Evolutionary conservation across 75 land plant species (phyloP).

Genomic region (Ceratopteris richardii): DNA sequence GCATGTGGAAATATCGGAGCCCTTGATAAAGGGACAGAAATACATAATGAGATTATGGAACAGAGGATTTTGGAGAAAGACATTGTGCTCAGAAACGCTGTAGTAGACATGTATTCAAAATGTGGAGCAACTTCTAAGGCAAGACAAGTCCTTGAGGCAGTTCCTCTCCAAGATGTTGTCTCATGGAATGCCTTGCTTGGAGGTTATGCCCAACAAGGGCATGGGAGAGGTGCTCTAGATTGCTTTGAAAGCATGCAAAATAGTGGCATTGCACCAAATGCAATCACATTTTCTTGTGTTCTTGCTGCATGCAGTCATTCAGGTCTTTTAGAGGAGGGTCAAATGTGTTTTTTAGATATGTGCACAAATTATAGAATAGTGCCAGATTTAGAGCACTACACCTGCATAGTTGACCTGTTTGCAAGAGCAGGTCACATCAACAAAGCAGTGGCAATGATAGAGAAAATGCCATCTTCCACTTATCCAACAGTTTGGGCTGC

Average conservation of each 20-base stretch:
- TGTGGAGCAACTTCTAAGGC: conserved; percentile 52
- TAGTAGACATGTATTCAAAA: conserved; percentile 59
- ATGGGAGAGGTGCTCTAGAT: conserved; percentile 18
- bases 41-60: conserved; percentile 35
- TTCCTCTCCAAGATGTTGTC: conserved; percentile 34
- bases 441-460: conserved; percentile 36
- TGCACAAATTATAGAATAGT: conserved; percentile 14
- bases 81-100: background rate
- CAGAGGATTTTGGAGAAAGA: background rate
- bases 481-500: conserved; percentile 36
- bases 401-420: conserved; percentile 52
- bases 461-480: conserved; percentile 20
- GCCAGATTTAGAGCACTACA: conserved; percentile 38
- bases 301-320: conserved; percentile 48
- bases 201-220: conserved; percentile 50
- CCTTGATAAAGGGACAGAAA: conserved; percentile 23
- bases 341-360: conserved; percentile 31
- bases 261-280: conserved; percentile 37
- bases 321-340: conserved; percentile 41
- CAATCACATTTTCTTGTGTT: conserved; percentile 49
- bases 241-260: conserved; percentile 34
- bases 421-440: conserved; percentile 39
- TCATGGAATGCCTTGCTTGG: conserved; percentile 62
- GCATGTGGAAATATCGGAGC: conserved; percentile 43
- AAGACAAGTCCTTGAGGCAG: conserved; percentile 25